Percentiles rank a stretch among this genome's conserved stretches.
phyloP scores from a whole-genome alignment of 306 rosid species.

The Corylus heterophylla region DNA sequence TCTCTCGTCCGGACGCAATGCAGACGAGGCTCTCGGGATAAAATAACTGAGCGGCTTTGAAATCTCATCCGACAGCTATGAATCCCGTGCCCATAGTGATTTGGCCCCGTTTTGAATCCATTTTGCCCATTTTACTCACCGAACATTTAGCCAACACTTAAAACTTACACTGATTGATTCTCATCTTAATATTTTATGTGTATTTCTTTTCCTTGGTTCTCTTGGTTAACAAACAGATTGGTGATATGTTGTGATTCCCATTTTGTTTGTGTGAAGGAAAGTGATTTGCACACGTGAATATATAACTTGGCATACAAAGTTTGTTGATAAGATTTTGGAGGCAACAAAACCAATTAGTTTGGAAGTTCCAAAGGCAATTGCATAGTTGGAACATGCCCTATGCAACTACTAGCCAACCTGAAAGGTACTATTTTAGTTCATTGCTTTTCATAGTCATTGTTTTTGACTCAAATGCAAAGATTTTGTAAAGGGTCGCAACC shows the following conservation, averaged over 20 bases:
- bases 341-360: conserved; percentile 72
- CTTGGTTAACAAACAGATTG: not conserved
- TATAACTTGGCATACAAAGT: conserved; percentile 13
- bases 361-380: conserved; percentile 64
- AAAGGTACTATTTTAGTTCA: conserved; percentile 47
- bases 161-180: not conserved
- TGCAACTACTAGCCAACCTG: conserved; percentile 48
- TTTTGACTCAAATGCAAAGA: not conserved
- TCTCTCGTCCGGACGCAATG: too few species aligned
- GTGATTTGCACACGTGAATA: conserved; percentile 68
- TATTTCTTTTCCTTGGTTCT: not conserved
- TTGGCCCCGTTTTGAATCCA: too few species aligned
- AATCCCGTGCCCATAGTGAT: too few species aligned
- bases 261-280: conserved; percentile 53
- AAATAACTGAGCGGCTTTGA: too few species aligned
- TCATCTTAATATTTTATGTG: not conserved
- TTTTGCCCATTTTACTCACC: too few species aligned
- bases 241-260: conserved; percentile 10
- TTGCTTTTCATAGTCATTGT: not conserved
- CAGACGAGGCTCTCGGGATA: too few species aligned
- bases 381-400: conserved; percentile 29
- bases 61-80: too few species aligned
- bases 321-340: conserved; percentile 77
- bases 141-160: too few species aligned
- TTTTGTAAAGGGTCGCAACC: too few species aligned